Conservation (phyloP, 2,329 filamentous ascomycete genomes). For the Macrophomina pseudophaseolina region DNA sequence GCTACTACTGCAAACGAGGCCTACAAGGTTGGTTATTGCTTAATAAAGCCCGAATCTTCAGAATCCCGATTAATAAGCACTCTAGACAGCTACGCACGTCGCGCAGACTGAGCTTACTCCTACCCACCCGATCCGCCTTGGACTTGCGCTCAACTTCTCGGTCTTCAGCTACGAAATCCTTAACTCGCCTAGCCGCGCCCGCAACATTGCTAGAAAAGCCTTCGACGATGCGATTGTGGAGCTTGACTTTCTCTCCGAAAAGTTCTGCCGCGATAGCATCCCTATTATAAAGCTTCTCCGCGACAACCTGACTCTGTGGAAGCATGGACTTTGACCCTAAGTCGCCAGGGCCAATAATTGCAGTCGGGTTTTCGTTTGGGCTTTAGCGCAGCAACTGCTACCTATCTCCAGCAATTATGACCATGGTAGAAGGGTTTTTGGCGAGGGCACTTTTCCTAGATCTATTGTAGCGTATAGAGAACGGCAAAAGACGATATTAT, state of each 20-base stretch:
- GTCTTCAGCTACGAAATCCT: constrained; percentile 99
- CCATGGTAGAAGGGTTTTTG: no score
- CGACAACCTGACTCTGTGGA: constrained; percentile 99
- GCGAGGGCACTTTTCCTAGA: no score
- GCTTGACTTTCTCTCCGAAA: constrained; percentile 94
- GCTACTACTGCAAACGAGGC: constrained; percentile 94
- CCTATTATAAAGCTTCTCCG: constrained; percentile 98
- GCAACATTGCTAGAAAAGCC: constrained; percentile 94
- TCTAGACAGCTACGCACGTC: constrained; percentile 75
- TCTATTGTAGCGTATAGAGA: no score
- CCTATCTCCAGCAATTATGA: no score
- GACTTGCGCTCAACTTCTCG: constrained; percentile 93
- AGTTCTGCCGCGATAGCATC: constrained; percentile 99
- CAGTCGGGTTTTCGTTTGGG: no score
- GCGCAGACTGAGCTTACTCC: constrained; percentile 87
- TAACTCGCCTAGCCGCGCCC: constrained; percentile 96
- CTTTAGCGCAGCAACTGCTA: no score
- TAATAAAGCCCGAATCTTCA: background rate
- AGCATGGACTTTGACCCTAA: no score
- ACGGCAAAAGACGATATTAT: no score
- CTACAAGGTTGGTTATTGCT: constrained; percentile 69
- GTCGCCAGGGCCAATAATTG: no score
- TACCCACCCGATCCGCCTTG: constrained; percentile 91
- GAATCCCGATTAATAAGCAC: constrained; percentile 17
- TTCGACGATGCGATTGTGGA: constrained; percentile 99